phyloP scores from a whole-genome alignment of 345 rosid species.

The Brassica incana region DNA sequence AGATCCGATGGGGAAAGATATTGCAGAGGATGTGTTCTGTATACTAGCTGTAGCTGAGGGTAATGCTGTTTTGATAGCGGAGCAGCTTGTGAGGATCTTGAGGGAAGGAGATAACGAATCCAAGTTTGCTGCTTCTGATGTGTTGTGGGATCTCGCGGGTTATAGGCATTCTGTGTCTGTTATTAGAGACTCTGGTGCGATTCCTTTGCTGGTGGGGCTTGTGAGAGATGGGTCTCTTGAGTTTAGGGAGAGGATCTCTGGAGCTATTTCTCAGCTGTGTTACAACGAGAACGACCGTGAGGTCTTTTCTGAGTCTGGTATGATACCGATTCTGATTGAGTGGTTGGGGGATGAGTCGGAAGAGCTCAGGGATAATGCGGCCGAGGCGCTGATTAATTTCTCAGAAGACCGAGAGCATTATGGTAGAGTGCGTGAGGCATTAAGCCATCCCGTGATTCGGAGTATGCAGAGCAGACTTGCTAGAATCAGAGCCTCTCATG shows the following conservation, averaged over 20 bases:
- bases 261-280: slow-evolving; percentile 59
- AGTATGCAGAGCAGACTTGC: slow-evolving; percentile 48
- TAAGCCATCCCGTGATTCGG: slow-evolving; percentile 40
- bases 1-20: background rate
- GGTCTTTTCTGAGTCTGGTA: slow-evolving; percentile 46
- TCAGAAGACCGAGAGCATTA: slow-evolving; percentile 45
- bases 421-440: slow-evolving; percentile 43
- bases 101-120: slow-evolving; percentile 57
- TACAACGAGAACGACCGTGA: slow-evolving; percentile 45
- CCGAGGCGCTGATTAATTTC: slow-evolving; percentile 54
- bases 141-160: slow-evolving; percentile 57
- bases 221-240: slow-evolving; percentile 46
- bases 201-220: slow-evolving; percentile 52
- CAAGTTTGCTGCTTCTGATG: slow-evolving; percentile 57
- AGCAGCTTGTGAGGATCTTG: slow-evolving; percentile 55
- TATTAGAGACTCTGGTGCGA: slow-evolving; percentile 58
- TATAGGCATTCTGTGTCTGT: slow-evolving; percentile 53
- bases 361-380: slow-evolving; percentile 52
- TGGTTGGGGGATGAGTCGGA: slow-evolving; percentile 49
- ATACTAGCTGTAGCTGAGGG: slow-evolving; percentile 55
- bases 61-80: slow-evolving; percentile 53
- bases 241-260: slow-evolving; percentile 49
- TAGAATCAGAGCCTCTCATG: slow-evolving; percentile 44
- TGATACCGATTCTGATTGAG: slow-evolving; percentile 46
- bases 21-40: slow-evolving; percentile 64